These are phyloP conservation scores for Tetrahymena elliotti DNA, from an alignment of 73 alveolate genomes.

Conservation along the genomic window DNA sequence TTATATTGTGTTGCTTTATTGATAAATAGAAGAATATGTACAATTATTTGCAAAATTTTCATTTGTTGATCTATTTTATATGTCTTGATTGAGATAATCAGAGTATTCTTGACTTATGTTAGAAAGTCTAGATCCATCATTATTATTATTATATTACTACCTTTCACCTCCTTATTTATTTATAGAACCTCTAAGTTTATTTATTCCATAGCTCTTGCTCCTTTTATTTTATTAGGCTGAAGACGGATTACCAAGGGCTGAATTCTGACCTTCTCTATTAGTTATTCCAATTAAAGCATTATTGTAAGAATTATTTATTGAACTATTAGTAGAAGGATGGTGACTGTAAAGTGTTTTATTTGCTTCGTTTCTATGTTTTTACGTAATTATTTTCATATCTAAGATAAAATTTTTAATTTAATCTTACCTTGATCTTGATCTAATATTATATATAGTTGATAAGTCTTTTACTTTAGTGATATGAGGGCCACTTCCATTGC, in stretches of 20 bases:
- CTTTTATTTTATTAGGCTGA: background rate
- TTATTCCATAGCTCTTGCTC: background rate
- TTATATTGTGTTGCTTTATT: background rate
- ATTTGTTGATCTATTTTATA: background rate
- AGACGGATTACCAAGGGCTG: background rate
- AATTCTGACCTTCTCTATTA: background rate
- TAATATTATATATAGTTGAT: background rate
- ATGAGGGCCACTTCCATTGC: background rate
- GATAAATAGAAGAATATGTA: background rate
- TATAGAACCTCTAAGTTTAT: background rate
- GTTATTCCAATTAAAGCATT: background rate
- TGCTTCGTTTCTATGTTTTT: background rate
- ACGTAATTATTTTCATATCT: background rate
- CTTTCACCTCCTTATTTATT: background rate
- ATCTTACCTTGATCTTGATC: background rate
- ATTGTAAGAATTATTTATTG: background rate
- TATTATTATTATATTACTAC: background rate
- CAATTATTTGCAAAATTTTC: background rate
- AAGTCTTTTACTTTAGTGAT: background rate
- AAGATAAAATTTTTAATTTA: background rate
- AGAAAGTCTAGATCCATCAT: background rate
- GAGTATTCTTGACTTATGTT: background rate
- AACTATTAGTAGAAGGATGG: background rate
- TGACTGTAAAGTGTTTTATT: background rate
- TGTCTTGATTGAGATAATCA: background rate